A percentile compares a stretch with the other conserved stretches of the same genome.
These are phyloP conservation scores for Tylopilus intermedius DNA, from an alignment of 768 basidiomycete genomes.

Conservation along the genomic window DNA sequence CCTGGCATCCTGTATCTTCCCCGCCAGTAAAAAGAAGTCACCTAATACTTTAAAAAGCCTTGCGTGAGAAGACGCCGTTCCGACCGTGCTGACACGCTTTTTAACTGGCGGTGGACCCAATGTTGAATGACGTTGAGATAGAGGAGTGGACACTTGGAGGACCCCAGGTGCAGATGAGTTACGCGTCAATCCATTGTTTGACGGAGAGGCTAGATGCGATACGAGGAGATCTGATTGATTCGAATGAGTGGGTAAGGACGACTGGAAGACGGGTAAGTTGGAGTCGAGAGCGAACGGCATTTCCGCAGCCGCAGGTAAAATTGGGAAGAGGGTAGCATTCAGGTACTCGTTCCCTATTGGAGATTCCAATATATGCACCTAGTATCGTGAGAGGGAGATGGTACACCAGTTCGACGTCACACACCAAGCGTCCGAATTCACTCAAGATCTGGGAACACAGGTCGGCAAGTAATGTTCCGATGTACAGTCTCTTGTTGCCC, in stretches of 20 bases:
- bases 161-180: slow-evolving; percentile 42
- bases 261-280: slow-evolving; percentile 37
- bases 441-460: slow-evolving; percentile 82
- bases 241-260: slow-evolving; percentile 45
- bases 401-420: slow-evolving; percentile 22
- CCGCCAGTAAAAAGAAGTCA: slow-evolving; percentile 83
- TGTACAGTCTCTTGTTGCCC: slow-evolving; percentile 83
- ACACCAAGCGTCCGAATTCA: slow-evolving; percentile 80
- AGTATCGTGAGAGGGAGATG: slow-evolving; percentile 13
- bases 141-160: slow-evolving; percentile 17
- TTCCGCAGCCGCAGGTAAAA: slow-evolving; percentile 55
- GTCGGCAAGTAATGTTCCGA: slow-evolving; percentile 85
- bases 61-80: slow-evolving; percentile 74
- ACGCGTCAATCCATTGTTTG: slow-evolving; percentile 43
- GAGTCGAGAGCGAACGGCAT: slow-evolving; percentile 54
- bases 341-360: slow-evolving; percentile 83
- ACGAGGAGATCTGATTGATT: slow-evolving; percentile 52
- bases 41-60: slow-evolving; percentile 84
- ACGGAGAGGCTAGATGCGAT: slow-evolving; percentile 17
- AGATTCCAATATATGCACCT: slow-evolving; percentile 79
- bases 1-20: slow-evolving; percentile 76
- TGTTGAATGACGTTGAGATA: slow-evolving; percentile 46
- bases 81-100: slow-evolving; percentile 60
- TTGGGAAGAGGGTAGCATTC: slow-evolving; percentile 63
- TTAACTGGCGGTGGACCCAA: slow-evolving; percentile 41